Percentiles rank a stretch among this genome's conserved stretches.
Conservation (phyloP, 257 asterid species). For the Lavandula angustifolia region DNA sequence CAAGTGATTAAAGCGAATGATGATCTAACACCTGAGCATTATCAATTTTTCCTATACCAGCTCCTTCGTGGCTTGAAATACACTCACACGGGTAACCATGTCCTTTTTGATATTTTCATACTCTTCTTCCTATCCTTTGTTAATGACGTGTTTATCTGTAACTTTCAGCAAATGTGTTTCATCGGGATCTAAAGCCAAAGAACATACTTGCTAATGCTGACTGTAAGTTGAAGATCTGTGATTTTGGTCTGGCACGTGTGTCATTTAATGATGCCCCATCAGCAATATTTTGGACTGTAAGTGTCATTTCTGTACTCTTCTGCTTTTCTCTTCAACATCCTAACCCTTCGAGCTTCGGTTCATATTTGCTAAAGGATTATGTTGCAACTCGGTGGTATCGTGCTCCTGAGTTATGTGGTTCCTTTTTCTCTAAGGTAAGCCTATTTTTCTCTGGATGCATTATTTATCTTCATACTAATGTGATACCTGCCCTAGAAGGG, state of each 20-base stretch:
- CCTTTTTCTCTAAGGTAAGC: conserved; percentile 95
- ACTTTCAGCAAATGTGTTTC: conserved; percentile 82
- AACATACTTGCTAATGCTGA: conserved; percentile 96
- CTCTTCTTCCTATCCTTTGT: conserved; percentile 8
- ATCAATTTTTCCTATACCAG: conserved; percentile 91
- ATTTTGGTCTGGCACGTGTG: conserved; percentile 96
- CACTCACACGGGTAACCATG: conserved; percentile 68
- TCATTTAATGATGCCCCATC: conserved; percentile 97
- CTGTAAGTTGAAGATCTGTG: conserved; percentile 96
- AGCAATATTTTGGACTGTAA: conserved; percentile 96
- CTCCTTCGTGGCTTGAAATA: conserved; percentile 90
- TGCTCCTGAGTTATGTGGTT: conserved; percentile 97
- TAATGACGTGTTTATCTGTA: conserved; percentile 27
- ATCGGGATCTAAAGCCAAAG: conserved; percentile 93
- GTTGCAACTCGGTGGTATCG: conserved; percentile 99
- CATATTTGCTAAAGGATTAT: conserved; percentile 66
- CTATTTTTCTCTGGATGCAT: conserved; percentile 18
- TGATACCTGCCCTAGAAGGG: neutral
- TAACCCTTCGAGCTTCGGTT: conserved; percentile 31
- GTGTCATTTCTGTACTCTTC: conserved; percentile 31
- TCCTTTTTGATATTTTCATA: neutral
- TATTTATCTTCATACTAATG: conserved; percentile 19
- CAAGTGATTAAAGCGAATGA: conserved; percentile 96
- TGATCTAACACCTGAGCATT: conserved; percentile 88
- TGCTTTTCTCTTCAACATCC: conserved; percentile 9